phyloP scores from a whole-genome alignment of 768 basidiomycete genomes.

The Pulveroboletus sp. region DNA sequence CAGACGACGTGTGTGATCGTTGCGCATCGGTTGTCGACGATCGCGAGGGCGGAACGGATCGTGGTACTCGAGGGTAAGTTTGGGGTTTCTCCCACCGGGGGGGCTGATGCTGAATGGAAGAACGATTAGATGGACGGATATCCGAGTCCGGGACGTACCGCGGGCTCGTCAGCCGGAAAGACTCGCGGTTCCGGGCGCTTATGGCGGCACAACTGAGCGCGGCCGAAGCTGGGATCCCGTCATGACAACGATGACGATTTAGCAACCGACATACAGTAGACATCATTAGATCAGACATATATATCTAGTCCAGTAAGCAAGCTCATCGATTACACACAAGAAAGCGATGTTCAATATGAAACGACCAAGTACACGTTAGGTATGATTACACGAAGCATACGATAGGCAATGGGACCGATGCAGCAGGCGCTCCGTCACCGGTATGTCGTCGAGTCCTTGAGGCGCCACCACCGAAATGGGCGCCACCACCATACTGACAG shows the following conservation, averaged over 20 bases:
- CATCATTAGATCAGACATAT: no score
- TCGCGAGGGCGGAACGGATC: constrained; percentile 84
- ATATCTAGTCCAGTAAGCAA: no score
- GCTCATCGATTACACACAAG: no score
- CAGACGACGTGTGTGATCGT: constrained; percentile 87
- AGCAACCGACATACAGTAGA: no score
- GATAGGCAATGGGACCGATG: background rate
- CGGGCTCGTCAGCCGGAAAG: constrained; percentile 62
- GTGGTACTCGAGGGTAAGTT: constrained; percentile 79
- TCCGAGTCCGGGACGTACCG: constrained; percentile 80
- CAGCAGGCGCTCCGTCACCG: constrained; percentile 11
- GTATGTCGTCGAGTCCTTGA: constrained; percentile 75
- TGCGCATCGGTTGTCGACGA: constrained; percentile 85
- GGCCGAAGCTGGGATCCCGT: constrained; percentile 20
- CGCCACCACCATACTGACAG: constrained; percentile 78
- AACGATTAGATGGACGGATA: constrained; percentile 59
- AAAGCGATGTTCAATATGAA: no score
- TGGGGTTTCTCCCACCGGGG: no score
- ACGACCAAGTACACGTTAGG: no score
- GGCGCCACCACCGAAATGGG: constrained; percentile 65
- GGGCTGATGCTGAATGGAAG: background rate
- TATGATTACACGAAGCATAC: constrained; percentile 6
- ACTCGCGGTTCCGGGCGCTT: constrained; percentile 77
- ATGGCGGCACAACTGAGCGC: constrained; percentile 87
- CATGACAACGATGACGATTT: background rate